phyloP scores from a whole-genome alignment of 73 alveolate species.

The Stentor roeselii region DNA sequence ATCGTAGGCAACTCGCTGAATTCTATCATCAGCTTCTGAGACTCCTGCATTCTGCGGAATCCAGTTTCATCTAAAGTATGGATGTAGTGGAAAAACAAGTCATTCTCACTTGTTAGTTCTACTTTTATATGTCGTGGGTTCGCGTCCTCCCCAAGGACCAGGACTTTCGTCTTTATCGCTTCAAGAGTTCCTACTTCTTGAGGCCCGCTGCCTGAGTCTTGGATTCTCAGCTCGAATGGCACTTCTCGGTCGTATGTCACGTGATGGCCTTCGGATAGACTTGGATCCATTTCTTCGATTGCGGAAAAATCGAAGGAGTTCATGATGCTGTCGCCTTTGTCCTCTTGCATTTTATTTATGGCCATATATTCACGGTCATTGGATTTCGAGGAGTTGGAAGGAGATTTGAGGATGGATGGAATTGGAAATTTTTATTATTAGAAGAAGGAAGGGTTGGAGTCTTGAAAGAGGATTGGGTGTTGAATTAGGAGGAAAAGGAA shows the following conservation, averaged over 20 bases:
- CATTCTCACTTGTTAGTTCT: slow-evolving; percentile 92
- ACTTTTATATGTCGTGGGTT: slow-evolving; percentile 54
- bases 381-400: neutral
- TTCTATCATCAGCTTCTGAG: slow-evolving; percentile 83
- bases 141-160: slow-evolving; percentile 63
- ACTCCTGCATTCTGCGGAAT: slow-evolving; percentile 31
- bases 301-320: slow-evolving; percentile 80
- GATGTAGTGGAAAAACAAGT: slow-evolving; percentile 89
- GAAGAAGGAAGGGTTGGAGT: neutral
- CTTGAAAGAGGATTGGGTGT: neutral
- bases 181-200: slow-evolving; percentile 77
- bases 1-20: slow-evolving; percentile 78
- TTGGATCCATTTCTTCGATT: slow-evolving; percentile 95
- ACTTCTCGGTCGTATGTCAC: slow-evolving; percentile 82
- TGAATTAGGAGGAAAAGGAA: neutral
- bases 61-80: slow-evolving; percentile 47
- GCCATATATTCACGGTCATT: neutral
- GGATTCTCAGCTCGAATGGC: slow-evolving; percentile 86
- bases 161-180: slow-evolving; percentile 76
- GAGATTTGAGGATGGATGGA: neutral
- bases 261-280: slow-evolving; percentile 80
- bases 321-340: slow-evolving; percentile 33
- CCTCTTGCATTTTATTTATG: neutral
- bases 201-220: slow-evolving; percentile 71
- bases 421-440: neutral